Conservation (phyloP, 768 basidiomycete species). For the Galerina marginata region DNA sequence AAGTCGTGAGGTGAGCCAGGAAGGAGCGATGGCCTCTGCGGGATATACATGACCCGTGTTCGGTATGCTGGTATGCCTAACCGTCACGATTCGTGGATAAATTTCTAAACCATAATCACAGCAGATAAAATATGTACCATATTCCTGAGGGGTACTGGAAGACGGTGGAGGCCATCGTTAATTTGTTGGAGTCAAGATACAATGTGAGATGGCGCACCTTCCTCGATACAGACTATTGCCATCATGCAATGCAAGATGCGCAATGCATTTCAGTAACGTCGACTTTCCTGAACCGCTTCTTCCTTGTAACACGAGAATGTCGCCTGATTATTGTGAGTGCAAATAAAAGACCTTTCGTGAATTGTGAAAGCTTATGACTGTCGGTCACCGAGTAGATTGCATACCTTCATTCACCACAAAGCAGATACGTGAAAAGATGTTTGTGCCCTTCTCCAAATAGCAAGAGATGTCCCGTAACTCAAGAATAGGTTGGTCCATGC, state of each 20-base stretch:
- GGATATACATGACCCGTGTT: conserved; percentile 83
- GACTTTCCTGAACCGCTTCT: conserved; percentile 83
- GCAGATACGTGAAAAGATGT: conserved; percentile 64
- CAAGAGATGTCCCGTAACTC: conserved; percentile 59
- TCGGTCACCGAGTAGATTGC: not conserved
- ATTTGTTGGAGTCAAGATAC: not conserved
- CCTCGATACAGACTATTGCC: conserved; percentile 71
- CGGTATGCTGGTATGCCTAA: conserved; percentile 77
- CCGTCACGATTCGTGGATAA: not conserved
- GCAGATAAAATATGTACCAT: conserved; percentile 34
- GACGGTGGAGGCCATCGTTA: not conserved
- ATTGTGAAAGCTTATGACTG: not conserved
- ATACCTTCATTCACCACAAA: conserved; percentile 65
- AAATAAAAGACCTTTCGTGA: not conserved
- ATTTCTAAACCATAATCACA: not conserved
- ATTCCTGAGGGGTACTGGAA: conserved; percentile 52
- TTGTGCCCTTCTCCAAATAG: conserved; percentile 47
- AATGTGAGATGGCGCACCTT: conserved; percentile 45
- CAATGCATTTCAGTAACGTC: conserved; percentile 83
- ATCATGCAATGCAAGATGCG: conserved; percentile 75
- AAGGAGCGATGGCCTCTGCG: conserved; percentile 87
- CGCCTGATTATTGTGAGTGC: conserved; percentile 42
- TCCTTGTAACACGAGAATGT: conserved; percentile 80
- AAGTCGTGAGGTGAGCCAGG: conserved; percentile 82
- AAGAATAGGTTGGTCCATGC: conserved; percentile 45